These are phyloP conservation scores for Cladosporium halotolerans DNA, from an alignment of 2,329 filamentous ascomycete genomes.

Conservation along the genomic window DNA sequence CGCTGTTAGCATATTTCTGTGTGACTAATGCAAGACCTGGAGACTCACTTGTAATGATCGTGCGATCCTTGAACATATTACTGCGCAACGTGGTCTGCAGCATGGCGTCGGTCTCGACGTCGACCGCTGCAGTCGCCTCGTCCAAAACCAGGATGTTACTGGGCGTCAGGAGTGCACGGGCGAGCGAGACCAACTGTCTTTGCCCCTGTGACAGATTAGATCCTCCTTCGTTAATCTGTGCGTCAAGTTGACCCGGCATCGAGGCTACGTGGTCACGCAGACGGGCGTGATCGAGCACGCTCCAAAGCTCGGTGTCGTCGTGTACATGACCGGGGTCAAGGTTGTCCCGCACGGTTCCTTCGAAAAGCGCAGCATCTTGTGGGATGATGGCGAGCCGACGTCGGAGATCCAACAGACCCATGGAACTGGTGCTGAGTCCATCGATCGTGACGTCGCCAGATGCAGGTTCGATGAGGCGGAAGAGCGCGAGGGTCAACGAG, in stretches of 20 bases:
- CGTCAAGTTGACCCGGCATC: conserved; percentile 87
- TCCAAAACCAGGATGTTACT: conserved; percentile 96
- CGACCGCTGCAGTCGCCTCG: conserved; percentile 80
- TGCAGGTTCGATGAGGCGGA: conserved; percentile 87
- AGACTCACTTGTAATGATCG: conserved; percentile 74
- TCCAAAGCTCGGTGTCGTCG: conserved; percentile 96
- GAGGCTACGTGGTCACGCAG: conserved; percentile 80
- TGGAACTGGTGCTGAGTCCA: conserved; percentile 77
- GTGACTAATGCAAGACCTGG: not conserved
- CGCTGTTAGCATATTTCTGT: not conserved
- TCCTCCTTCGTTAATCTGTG: conserved; percentile 87
- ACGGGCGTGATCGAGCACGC: conserved; percentile 74
- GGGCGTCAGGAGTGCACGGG: conserved; percentile 86
- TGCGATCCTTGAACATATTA: conserved; percentile 75
- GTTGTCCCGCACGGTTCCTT: conserved; percentile 89
- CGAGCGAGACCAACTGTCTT: conserved; percentile 86
- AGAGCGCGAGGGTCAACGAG: conserved; percentile 83
- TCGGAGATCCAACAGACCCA: conserved; percentile 83
- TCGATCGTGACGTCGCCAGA: conserved; percentile 85
- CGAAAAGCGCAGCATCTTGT: conserved; percentile 93
- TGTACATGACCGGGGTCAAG: conserved; percentile 90
- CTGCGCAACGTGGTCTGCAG: conserved; percentile 58
- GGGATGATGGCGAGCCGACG: conserved; percentile 92
- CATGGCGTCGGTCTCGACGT: conserved; percentile 61
- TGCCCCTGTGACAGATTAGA: conserved; percentile 95